Evolutionary conservation across 176 grass and related monocot genomes (phyloP).

Genomic region (Avena sativa): DNA sequence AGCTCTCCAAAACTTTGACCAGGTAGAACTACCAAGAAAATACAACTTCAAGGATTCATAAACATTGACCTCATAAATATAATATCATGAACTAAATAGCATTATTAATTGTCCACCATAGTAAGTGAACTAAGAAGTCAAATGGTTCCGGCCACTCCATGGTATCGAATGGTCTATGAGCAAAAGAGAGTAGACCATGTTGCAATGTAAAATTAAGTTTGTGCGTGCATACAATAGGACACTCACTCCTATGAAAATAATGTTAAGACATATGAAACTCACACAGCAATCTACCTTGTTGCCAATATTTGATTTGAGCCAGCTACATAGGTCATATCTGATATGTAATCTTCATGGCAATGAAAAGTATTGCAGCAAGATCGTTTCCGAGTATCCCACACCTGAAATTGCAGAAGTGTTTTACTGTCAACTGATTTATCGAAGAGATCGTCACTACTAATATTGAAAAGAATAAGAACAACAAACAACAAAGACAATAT

Average conservation of each 20-base stretch:
- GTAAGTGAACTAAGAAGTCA: conserved; percentile 20
- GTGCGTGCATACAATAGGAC: conserved; percentile 11
- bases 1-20: not conserved
- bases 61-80: conserved; percentile 3
- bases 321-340: conserved; percentile 76
- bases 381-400: conserved; percentile 84
- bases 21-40: not conserved
- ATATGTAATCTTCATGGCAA: conserved; percentile 95
- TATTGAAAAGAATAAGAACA: not conserved
- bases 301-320: conserved; percentile 84
- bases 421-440: conserved; percentile 15
- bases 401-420: conserved; percentile 49
- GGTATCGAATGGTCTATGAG: not conserved
- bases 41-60: not conserved
- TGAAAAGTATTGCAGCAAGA: conserved; percentile 90
- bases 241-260: not conserved
- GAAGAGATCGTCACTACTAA: not conserved
- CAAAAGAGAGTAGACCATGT: not conserved
- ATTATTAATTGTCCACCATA: not conserved
- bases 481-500: not conserved
- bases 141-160: not conserved
- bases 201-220: not conserved
- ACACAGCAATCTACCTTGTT: conserved; percentile 63
- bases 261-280: not conserved
- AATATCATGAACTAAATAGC: conserved; percentile 10